Percentiles rank a stretch among this genome's conserved stretches.
Evolutionary conservation across 1,284 basidiomycete species (phyloP).

Genomic region (Pterula multifida): DNA sequence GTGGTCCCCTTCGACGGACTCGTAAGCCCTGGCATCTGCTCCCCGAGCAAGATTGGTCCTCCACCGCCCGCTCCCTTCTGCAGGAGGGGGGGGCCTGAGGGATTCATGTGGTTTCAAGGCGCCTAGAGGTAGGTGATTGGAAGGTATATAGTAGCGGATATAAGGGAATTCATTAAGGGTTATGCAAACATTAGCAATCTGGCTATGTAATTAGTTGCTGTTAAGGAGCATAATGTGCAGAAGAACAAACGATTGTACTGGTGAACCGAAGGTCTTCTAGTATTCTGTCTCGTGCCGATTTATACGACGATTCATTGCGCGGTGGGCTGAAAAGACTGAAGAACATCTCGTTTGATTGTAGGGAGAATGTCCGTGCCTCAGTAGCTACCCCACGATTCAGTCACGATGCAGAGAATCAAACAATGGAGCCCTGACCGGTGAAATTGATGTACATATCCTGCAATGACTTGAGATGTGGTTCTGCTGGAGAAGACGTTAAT

Average conservation of each 20-base stretch:
- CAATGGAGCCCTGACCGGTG: constrained; percentile 51
- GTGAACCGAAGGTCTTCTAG: constrained; percentile 77
- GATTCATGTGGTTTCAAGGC: constrained; percentile 59
- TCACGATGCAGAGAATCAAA: constrained; percentile 2
- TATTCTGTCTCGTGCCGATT: constrained; percentile 50
- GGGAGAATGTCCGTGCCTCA: constrained; percentile 76
- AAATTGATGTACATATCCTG: constrained; percentile 82
- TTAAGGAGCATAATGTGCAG: constrained; percentile 11
- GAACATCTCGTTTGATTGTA: constrained; percentile 68
- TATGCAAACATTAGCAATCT: constrained; percentile 88
- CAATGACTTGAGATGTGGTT: constrained; percentile 57
- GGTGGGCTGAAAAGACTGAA: constrained; percentile 82
- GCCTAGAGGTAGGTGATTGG: constrained; percentile 78
- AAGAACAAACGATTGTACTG: constrained; percentile 45
- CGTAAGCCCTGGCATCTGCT: constrained; percentile 48
- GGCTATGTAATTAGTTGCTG: constrained; percentile 8
- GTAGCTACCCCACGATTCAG: constrained; percentile 36
- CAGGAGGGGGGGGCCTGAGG: constrained; percentile 48
- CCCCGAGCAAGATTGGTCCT: constrained; percentile 64
- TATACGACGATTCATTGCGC: constrained; percentile 49
- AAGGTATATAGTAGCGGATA: constrained; percentile 88
- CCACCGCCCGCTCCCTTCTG: constrained; percentile 54
- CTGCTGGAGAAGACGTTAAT: constrained; percentile 60
- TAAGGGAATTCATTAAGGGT: constrained; percentile 89
- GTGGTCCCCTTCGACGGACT: constrained; percentile 58